Conservation (phyloP, 2,329 filamentous ascomycete species). For the Diplodia intermedia region DNA sequence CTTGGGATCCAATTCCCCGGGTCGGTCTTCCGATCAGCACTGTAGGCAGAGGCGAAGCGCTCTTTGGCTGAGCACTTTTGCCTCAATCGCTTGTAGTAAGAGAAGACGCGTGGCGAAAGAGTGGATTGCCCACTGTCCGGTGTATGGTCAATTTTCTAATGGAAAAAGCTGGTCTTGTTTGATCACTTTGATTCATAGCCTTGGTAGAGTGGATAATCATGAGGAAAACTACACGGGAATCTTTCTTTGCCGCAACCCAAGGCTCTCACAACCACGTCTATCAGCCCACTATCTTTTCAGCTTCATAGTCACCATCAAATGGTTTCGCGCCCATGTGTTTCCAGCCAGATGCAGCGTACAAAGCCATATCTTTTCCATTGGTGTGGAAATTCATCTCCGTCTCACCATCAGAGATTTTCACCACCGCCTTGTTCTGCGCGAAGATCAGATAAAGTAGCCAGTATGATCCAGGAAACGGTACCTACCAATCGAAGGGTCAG, state of each 20-base stretch:
- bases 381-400: neutral
- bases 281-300: neutral
- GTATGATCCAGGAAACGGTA: neutral
- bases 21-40: no score
- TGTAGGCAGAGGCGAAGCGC: no score
- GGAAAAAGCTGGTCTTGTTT: no score
- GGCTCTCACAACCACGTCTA: neutral
- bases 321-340: constrained; percentile 8
- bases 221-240: no score
- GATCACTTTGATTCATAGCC: no score
- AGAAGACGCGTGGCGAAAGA: no score
- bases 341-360: constrained; percentile 1
- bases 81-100: no score
- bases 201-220: no score
- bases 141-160: no score
- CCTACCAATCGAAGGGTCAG: constrained; percentile 38
- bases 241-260: neutral
- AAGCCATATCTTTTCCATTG: neutral
- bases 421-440: constrained; percentile 4
- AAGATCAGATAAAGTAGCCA: neutral
- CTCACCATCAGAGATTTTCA: neutral
- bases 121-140: no score
- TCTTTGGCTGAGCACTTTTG: no score
- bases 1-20: no score
- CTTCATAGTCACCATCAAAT: neutral